Conservation (phyloP, 495 filamentous ascomycete genomes). For the Aspergillus coremiiformis region DNA sequence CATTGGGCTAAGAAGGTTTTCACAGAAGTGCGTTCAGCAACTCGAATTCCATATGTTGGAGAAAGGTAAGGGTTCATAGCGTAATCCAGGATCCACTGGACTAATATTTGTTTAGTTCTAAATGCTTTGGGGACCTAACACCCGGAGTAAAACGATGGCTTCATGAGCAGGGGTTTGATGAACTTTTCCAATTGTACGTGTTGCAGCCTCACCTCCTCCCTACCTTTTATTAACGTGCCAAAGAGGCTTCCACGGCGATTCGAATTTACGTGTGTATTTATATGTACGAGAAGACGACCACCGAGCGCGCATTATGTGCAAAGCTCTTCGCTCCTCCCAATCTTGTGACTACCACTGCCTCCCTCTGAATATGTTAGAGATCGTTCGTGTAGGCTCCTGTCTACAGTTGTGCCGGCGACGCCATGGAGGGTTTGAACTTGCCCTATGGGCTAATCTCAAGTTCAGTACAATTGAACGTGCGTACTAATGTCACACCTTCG, state of each 20-base stretch:
- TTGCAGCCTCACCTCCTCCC: not conserved
- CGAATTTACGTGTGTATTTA: constrained; percentile 47
- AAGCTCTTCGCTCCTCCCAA: constrained; percentile 30
- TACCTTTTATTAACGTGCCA: not conserved
- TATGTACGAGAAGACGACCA: constrained; percentile 48
- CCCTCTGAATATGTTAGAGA: constrained; percentile 44
- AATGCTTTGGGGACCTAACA: constrained; percentile 40
- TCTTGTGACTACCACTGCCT: constrained; percentile 41
- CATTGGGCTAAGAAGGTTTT: constrained; percentile 52
- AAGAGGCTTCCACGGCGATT: constrained; percentile 34
- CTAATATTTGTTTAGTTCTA: constrained; percentile 35
- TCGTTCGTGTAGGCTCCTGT: constrained; percentile 44
- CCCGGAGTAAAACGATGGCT: constrained; percentile 32
- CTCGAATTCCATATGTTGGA: constrained; percentile 29
- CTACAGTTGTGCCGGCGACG: constrained; percentile 50
- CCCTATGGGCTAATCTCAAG: constrained; percentile 50
- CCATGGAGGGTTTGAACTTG: constrained; percentile 32
- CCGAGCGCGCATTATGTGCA: constrained; percentile 52
- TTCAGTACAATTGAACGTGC: constrained; percentile 54
- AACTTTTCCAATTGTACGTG: constrained; percentile 41
- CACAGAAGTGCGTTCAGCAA: constrained; percentile 29
- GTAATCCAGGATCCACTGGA: not conserved
- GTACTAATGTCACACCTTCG: constrained; percentile 9
- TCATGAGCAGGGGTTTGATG: constrained; percentile 28
- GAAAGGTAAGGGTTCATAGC: constrained; percentile 30